Base-by-base conservation (phyloP, 306 rosid genomes). In the Fragaria vesca region DNA sequence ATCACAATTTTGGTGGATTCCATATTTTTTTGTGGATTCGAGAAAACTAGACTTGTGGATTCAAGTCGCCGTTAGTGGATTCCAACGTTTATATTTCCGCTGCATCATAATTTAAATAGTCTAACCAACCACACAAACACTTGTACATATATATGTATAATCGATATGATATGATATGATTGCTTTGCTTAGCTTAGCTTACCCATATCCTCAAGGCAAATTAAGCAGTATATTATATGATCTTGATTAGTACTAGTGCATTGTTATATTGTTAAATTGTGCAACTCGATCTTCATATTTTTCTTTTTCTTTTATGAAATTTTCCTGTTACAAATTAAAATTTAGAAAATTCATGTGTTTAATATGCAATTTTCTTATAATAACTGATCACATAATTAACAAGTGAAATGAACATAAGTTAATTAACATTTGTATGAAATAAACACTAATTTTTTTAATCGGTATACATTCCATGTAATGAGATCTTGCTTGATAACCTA, bases 131-230 rank as follows among this genome's bases (percentile, higher is more conserved):
- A 60, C 66, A 26, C 66, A 60, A 60, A 16, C 45, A 66, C 72
- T 58, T 78, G 68, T 61, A 12, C 20, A 11, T 60, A 26, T 17
- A 68, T 66, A 69, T 61, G 1, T 54, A n/a, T 32, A 67, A 40
- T 40, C 46, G 26, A 62, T 74, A 74, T 72, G 73, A 65, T 45
- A 38, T 40, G 45, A 40, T 40, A 40, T 40, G 45, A 40, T 84
- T 75, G 80, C 81, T 81, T n/a, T 8, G 12, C 34, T 32, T 32
- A 32, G 34, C 55, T 26, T 60, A 60, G 38, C 17, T 9, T 57
- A 52, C 81, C 83, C 77, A 78, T 76, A 32, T 74, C 67, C 61
- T 79, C 67, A 61, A 81, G 40, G 83, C 77, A 50, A 63, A 24
- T 24, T 24, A 24, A 73, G 61, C 82, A 3, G 20, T 16, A 51